Base-by-base conservation (phyloP, 176 grass and related monocot genomes). In the Neostapfia colusana region DNA sequence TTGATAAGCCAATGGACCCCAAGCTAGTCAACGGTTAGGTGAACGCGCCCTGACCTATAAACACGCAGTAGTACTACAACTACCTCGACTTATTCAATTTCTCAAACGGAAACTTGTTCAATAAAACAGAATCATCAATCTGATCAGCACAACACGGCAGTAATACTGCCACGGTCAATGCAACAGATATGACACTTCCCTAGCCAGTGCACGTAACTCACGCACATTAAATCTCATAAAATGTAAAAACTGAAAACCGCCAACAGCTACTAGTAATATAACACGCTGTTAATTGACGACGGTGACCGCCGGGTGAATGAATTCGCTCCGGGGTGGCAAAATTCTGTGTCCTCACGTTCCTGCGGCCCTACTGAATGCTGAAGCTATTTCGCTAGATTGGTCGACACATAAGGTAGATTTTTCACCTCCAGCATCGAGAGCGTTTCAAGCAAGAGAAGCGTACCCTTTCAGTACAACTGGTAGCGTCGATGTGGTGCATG, bases 151-250 rank as follows among this genome's bases (percentile, higher is more conserved):
- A 43, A 8, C 20, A 17, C 5, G 18, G 5, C 17, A 50, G 16
- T 50, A 18, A 3, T 0, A 24, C 45, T 48, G 14, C 13, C 42
- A 7, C 18, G 25, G 39, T 40, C 41, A 41, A n/a, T n/a, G n/a
- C n/a, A n/a, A 55, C 5, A 24, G 72, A 55, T 50, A 72, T 72
- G 83, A 67, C 49, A 58, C 49, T 48, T 45, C 55, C 55, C n/a
- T n/a, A n/a, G n/a, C n/a, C 12, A 10, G 23, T 58, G 55, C 55
- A 58, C n/a, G 10, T 58, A 58, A 1, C 24, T 65, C n/a, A 73
- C 73, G 41, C 23, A 61, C 80, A 88, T 44, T 83, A 69, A 83
- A 36, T 43, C 9, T 74, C 74, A 83, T 36, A 73, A 73, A 73
- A 25, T 50, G 69, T 69, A 69, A 37, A 63, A 60, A 1, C 74